Base-by-base conservation (phyloP, 345 rosid species). In the Arabidopsis suecica region DNA sequence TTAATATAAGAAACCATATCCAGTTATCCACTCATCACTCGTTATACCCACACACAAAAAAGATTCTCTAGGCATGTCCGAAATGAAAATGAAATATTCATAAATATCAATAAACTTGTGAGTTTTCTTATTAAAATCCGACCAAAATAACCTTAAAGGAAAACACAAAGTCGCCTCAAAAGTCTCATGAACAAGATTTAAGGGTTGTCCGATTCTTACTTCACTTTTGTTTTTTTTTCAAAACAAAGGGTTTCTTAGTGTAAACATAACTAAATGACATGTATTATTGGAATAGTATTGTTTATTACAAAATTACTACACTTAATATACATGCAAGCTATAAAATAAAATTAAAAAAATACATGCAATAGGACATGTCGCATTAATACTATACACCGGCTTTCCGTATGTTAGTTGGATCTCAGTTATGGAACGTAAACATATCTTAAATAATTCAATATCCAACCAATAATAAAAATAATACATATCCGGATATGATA, bases 371-470 rank as follows among this genome's bases (percentile, higher is more conserved):
- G 38, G 38, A 22, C 74, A 14, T 50, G 42, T 69, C 13, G 25
- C 65, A 69, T 63, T 55, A 62, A 55, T 69, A 44, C 11, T 12
- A 69, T 20, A 36, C 61, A 76, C 65, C 75, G 16, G 23, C 36
- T 54, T 44, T 69, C 9, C 48, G 49, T 68, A n/a, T 4, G 37
- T 60, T 50, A 4, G 79, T 75, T 68, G 61, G 30, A 28, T 44
- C 62, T 47, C 74, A 50, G 37, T 60, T 50, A 75, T 59, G 65
- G 45, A 68, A 47, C 18, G 44, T 57, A 12, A 33, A 33, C 18
- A 16, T 33, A 38, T 72, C 13, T 50, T 8, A 18, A 23, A 38
- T 16, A 5, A 36, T 40, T 16, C 3, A 16, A 65, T 44, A n/a
- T 66, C 13, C 3, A 47, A 36, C 66, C 34, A 65, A 45, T 54